Conservation (phyloP, 371 early-diverging fungal genomes). For the Amoeboaphelidium occidentale region DNA sequence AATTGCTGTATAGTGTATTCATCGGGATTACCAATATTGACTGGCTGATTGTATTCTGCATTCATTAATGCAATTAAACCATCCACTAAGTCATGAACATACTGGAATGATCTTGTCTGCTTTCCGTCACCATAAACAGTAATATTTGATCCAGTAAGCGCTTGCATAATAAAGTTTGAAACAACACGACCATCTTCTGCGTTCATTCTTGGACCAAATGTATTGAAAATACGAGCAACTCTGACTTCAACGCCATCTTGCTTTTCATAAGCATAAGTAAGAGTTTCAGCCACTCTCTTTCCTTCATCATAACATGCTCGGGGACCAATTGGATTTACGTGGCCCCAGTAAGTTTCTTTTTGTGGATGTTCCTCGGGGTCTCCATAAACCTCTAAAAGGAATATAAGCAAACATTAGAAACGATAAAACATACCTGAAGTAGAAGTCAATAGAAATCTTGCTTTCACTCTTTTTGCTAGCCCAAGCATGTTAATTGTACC, state of each 20-base stretch:
- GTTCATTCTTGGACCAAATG: conserved; percentile 67
- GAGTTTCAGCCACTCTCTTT: conserved; percentile 62
- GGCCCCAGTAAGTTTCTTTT: conserved; percentile 57
- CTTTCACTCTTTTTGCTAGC: conserved; percentile 56
- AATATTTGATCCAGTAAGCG: conserved; percentile 40
- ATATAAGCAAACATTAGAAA: background rate
- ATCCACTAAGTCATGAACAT: conserved; percentile 63
- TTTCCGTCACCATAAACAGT: conserved; percentile 60
- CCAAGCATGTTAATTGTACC: conserved; percentile 76
- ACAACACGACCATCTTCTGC: conserved; percentile 66
- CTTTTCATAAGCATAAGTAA: conserved; percentile 52
- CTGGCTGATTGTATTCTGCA: conserved; percentile 36
- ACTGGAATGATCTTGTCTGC: conserved; percentile 70
- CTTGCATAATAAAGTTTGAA: conserved; percentile 72
- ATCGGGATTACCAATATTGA: conserved; percentile 66
- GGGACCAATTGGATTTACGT: conserved; percentile 51
- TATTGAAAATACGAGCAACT: conserved; percentile 49
- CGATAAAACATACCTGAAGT: conserved; percentile 35
- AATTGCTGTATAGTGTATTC: conserved; percentile 58
- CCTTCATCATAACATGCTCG: conserved; percentile 80
- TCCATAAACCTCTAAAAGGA: conserved; percentile 49
- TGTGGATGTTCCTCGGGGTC: conserved; percentile 75
- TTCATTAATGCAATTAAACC: conserved; percentile 58
- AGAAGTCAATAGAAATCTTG: conserved; percentile 48
- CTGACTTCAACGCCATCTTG: conserved; percentile 58